Conservation (phyloP, 1,139 yeast species). For the Suhomyces bokatorum region DNA sequence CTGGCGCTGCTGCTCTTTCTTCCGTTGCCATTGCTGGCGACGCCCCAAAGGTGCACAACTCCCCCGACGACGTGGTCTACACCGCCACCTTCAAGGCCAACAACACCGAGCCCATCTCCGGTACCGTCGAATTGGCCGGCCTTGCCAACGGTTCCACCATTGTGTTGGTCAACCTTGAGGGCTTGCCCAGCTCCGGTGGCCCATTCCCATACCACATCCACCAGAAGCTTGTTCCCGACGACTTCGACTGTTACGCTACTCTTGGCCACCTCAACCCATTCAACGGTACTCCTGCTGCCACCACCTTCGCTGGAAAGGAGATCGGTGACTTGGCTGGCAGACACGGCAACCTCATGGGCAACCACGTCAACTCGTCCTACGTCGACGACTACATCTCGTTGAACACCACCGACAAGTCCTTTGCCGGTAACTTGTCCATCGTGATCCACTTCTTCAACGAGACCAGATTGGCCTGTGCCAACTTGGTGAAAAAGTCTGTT, state of each 20-base stretch:
- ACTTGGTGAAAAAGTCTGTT: conserved; percentile 26
- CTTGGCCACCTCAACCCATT: conserved; percentile 42
- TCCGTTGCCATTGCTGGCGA: conserved; percentile 19
- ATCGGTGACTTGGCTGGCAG: conserved; percentile 47
- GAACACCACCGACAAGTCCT: conserved; percentile 36
- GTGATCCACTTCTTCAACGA: conserved; percentile 38
- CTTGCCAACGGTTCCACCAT: conserved; percentile 34
- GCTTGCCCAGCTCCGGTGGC: conserved; percentile 40
- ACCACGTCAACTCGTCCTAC: conserved; percentile 26
- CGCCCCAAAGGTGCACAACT: conserved; percentile 31
- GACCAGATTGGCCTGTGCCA: conserved; percentile 44
- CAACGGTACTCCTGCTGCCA: conserved; percentile 32
- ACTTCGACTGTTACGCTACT: conserved; percentile 45
- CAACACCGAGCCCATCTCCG: conserved; percentile 22
- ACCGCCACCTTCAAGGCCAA: conserved; percentile 25
- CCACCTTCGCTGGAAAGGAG: conserved; percentile 29
- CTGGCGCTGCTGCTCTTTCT: conserved; percentile 9
- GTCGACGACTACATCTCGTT: conserved; percentile 42
- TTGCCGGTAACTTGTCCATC: conserved; percentile 38
- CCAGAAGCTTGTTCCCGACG: conserved; percentile 36
- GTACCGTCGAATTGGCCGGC: conserved; percentile 34
- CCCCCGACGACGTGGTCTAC: conserved; percentile 25
- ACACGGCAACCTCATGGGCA: conserved; percentile 36
- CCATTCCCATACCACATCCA: conserved; percentile 48
- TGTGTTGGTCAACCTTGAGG: conserved; percentile 32